Base-by-base conservation (phyloP, 1,284 basidiomycete genomes). In the Tilletia setariae region DNA sequence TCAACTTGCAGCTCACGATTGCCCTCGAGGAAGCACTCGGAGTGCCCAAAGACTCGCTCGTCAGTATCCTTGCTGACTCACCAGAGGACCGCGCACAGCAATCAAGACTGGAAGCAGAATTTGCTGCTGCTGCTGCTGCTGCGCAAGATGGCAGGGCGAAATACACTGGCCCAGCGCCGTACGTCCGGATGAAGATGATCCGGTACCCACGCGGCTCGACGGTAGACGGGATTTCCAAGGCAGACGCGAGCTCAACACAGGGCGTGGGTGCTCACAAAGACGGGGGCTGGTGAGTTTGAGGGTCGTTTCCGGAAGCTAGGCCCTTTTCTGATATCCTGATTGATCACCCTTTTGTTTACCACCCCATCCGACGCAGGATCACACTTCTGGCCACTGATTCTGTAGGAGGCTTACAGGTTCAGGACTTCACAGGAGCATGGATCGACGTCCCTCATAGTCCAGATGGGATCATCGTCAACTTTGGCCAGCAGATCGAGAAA, bases 201-300 rank as follows among this genome's bases (percentile, higher is more conserved):
- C 71, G 77, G 2, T 79, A 79, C 47, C 77, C 77, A 1, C 63
- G 63, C 0, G 75, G 70, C 3, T 44, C 56, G 16, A 65, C 21
- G 0, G 75, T 77, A 1, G 76, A 78, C 44, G 75, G 75, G 1
- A 69, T 76, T 47, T 7, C 16, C 4, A 61, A 49, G 63, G 13
- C 68, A 72, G 21, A 71, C 69, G n/a, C 56, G 66, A 1, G 3
- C 46, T 72, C 67, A 42, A 74, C 72, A 1, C 77, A 79, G 59
- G 77, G 77, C 23, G 77, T 79, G 0, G 77, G 77, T 19, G 75
- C 77, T 6, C 77, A 79, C 67, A 76, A 76, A 40, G 77, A 79
- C 65, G 74, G 75, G 51, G 76, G 76, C 16, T 77, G 76, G 61
- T 47, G 21, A 51, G 51, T n/a, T 23, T 13, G 32, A 19, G 4